phyloP scores from a whole-genome alignment of 208 protist genomes.

The Crithidia expoeki region DNA sequence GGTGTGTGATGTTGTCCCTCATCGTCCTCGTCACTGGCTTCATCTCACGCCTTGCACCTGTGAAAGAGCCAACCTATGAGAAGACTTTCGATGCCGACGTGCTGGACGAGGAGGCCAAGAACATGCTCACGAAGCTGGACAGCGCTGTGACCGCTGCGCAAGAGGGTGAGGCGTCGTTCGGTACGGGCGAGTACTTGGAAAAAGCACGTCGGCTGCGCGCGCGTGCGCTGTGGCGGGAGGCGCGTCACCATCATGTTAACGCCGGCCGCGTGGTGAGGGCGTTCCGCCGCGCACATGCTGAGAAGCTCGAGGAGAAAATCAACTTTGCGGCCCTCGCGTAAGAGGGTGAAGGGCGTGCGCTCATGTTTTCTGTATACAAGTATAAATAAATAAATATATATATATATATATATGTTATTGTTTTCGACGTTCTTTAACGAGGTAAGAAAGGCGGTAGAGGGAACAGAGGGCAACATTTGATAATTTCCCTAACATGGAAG shows the following conservation, averaged over 20 bases:
- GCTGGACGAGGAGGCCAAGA: conserved; percentile 57
- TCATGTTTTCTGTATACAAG: not conserved
- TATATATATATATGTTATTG: too few relatives aligned
- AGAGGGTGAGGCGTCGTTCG: conserved; percentile 27
- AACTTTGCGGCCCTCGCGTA: conserved; percentile 4
- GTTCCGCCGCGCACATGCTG: conserved; percentile 54
- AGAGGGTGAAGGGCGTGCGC: not conserved
- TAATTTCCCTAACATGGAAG: too few relatives aligned
- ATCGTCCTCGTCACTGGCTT: conserved; percentile 43
- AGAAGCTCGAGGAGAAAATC: conserved; percentile 23
- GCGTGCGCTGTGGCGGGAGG: conserved; percentile 65
- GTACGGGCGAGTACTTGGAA: conserved; percentile 51
- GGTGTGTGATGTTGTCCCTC: conserved; percentile 33
- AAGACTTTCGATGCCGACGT: conserved; percentile 35
- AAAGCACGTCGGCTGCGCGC: conserved; percentile 52
- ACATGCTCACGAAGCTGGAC: conserved; percentile 58
- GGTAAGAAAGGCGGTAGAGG: too few relatives aligned
- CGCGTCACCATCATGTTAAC: conserved; percentile 64
- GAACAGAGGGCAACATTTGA: too few relatives aligned
- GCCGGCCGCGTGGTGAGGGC: conserved; percentile 54
- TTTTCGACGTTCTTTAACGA: too few relatives aligned
- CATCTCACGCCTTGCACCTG: conserved; percentile 60
- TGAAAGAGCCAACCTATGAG: conserved; percentile 44
- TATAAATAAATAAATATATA: too few relatives aligned
- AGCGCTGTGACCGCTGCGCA: conserved; percentile 53